Percentiles rank a stretch among this genome's conserved stretches.
These are phyloP conservation scores for Scytalidium sp. DNA, from an alignment of 2,329 filamentous ascomycete genomes.

Conservation along the genomic window DNA sequence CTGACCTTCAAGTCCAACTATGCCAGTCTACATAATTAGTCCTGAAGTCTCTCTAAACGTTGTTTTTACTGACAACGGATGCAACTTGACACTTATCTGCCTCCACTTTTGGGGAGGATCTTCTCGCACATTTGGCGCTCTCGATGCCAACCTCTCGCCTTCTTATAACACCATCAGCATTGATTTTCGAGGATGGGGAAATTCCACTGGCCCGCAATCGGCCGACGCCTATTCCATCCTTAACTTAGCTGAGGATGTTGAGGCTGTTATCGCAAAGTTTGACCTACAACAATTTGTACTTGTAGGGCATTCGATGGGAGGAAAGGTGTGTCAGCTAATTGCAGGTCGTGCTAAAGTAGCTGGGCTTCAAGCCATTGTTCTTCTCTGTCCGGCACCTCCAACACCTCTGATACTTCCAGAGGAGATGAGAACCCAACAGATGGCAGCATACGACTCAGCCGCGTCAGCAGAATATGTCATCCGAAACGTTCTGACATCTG, in stretches of 20 bases:
- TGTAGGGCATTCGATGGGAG: constrained; percentile 37
- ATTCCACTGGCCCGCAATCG: constrained; percentile 27
- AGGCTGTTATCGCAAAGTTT: constrained; percentile 17
- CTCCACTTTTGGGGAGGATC: constrained; percentile 38
- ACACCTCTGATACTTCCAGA: constrained; percentile 26
- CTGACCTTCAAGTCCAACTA: too few species aligned
- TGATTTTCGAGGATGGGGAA: constrained; percentile 35
- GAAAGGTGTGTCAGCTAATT: constrained; percentile 31
- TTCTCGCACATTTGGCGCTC: constrained; percentile 26
- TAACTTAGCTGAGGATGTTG: constrained; percentile 18
- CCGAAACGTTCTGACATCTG: constrained; percentile 28
- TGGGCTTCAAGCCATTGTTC: constrained; percentile 27
- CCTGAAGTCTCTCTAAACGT: too few species aligned
- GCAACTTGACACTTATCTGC: constrained; percentile 28
- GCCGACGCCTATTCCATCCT: constrained; percentile 27
- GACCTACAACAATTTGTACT: constrained; percentile 25
- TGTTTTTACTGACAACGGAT: too few species aligned
- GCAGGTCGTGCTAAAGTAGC: constrained; percentile 7
- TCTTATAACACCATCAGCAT: constrained; percentile 24
- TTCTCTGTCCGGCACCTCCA: constrained; percentile 33
- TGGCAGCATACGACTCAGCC: constrained; percentile 27
- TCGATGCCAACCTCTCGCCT: constrained; percentile 12
- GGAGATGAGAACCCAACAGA: constrained; percentile 32
- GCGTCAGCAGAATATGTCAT: constrained; percentile 28
- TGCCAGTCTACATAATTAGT: too few species aligned